These are phyloP conservation scores for Clitopilus hobsonii DNA, from an alignment of 768 basidiomycete genomes.

Conservation along the genomic window DNA sequence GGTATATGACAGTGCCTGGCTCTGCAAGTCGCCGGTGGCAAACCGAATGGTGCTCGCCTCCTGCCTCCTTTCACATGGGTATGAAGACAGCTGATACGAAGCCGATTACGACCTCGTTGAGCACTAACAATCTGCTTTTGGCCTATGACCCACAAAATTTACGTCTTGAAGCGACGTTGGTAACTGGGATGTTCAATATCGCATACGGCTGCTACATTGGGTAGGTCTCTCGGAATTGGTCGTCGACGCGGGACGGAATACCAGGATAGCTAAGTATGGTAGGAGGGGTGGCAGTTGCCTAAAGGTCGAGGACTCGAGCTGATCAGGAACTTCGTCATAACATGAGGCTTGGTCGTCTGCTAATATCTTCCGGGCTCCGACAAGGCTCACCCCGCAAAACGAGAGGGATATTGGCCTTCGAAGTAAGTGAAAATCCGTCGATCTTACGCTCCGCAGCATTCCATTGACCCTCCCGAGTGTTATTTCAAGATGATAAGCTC, in stretches of 20 bases:
- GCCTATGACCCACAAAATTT: too few species aligned
- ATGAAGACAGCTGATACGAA: background rate
- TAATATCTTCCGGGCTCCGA: background rate
- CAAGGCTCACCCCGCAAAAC: too few species aligned
- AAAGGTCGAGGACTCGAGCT: background rate
- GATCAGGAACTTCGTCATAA: background rate
- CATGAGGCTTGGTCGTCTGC: background rate
- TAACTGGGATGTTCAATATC: too few species aligned
- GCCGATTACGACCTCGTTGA: background rate
- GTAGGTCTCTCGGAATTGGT: background rate
- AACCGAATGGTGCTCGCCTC: background rate
- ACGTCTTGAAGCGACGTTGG: too few species aligned
- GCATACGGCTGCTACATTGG: background rate
- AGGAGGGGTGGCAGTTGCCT: background rate
- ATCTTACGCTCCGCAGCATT: too few species aligned
- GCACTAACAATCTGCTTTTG: background rate
- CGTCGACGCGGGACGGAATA: background rate
- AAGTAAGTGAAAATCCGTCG: too few species aligned
- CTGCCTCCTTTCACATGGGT: background rate
- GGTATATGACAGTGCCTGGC: background rate
- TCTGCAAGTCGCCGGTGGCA: background rate
- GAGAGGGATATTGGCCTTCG: too few species aligned
- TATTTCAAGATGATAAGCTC: background rate
- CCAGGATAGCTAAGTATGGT: background rate
- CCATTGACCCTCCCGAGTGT: too few species aligned